Evolutionary conservation across 768 basidiomycete genomes (phyloP).

Genomic region (Boletus tylopilopsis): DNA sequence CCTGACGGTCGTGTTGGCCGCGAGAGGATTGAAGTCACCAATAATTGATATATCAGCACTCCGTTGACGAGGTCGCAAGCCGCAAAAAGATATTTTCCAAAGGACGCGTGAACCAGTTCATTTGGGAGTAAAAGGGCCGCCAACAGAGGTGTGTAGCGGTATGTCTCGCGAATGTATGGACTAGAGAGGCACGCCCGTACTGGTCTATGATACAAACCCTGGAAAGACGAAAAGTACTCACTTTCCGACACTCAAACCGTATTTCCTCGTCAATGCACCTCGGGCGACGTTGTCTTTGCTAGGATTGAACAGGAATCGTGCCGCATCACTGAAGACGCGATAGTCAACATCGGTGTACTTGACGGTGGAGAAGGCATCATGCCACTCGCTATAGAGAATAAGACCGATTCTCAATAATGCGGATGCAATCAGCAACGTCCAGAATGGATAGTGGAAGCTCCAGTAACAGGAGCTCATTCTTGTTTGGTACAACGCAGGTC

Average conservation of each 20-base stretch:
- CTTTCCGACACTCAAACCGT: constrained; percentile 62
- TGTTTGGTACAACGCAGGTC: no score
- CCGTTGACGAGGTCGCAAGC: constrained; percentile 80
- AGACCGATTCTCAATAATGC: constrained; percentile 61
- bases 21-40: constrained; percentile 49
- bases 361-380: constrained; percentile 74
- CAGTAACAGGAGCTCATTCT: no score
- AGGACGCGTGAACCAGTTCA: constrained; percentile 72
- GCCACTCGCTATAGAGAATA: constrained; percentile 87
- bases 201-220: neutral
- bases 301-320: constrained; percentile 59
- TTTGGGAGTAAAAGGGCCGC: constrained; percentile 82
- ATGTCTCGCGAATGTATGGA: constrained; percentile 89
- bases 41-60: constrained; percentile 60
- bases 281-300: constrained; percentile 49
- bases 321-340: constrained; percentile 91
- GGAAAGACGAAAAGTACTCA: constrained; percentile 40
- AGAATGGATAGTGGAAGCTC: constrained; percentile 36
- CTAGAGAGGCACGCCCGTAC: constrained; percentile 37
- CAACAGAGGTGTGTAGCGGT: constrained; percentile 93
- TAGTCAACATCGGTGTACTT: constrained; percentile 99
- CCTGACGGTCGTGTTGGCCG: neutral
- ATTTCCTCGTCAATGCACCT: constrained; percentile 49
- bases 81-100: constrained; percentile 90
- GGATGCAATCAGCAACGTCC: constrained; percentile 50